Evolutionary conservation across 2,329 filamentous ascomycete genomes (phyloP).

Genomic region (Bipolaris cookei): DNA sequence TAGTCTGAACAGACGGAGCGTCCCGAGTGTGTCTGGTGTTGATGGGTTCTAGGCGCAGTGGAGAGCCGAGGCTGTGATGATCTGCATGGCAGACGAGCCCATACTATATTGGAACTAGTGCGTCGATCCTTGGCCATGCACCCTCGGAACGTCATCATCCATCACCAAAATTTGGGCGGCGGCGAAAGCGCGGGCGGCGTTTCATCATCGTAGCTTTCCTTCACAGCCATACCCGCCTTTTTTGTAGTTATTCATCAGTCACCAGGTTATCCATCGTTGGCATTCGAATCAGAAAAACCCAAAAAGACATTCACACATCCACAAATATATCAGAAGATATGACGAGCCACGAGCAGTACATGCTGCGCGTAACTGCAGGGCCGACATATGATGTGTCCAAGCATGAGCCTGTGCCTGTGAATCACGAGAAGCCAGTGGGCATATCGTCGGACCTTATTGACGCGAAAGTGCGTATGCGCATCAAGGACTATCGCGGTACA

Average conservation of each 20-base stretch:
- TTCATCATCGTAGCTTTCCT: background rate
- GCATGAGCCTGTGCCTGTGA: conserved; percentile 79
- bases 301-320: background rate
- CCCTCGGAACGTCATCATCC: conserved; percentile 17
- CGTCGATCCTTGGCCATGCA: conserved; percentile 3
- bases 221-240: background rate
- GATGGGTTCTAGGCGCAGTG: background rate
- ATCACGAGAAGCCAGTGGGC: conserved; percentile 66
- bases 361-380: conserved; percentile 82
- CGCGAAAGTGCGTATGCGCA: conserved; percentile 74
- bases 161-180: conserved; percentile 20
- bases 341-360: conserved; percentile 68
- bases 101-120: background rate
- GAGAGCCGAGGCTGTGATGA: background rate
- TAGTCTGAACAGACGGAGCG: background rate
- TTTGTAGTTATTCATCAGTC: background rate
- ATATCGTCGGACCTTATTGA: conserved; percentile 70
- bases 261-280: too few relatives aligned
- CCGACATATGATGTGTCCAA: conserved; percentile 73
- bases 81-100: background rate
- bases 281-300: too few relatives aligned
- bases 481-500: conserved; percentile 65
- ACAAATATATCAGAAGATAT: background rate
- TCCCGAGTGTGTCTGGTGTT: background rate
- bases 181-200: background rate